Base-by-base conservation (phyloP, 2,329 filamentous ascomycete species). In the Exophiala dermatitidis region DNA sequence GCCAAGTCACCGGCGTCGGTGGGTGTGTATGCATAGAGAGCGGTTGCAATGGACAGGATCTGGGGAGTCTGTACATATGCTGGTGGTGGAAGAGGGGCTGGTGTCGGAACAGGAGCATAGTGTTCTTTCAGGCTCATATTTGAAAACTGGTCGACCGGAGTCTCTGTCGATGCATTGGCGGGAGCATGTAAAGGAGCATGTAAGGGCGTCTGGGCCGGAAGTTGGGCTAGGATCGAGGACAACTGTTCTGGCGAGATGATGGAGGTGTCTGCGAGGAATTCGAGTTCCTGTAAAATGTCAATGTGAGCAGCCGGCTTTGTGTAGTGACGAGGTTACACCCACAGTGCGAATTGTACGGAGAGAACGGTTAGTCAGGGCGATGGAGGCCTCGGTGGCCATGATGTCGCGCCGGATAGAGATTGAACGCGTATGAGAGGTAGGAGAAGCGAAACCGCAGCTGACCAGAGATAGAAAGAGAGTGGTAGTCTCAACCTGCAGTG, bases 261-360 rank as follows among this genome's bases (percentile, higher is more conserved):
- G 61, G 84, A 84, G 65, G 86, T 82, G 69, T 95, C 90, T 62
- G 88, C 81, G 57, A 97, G 86, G 63, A 84, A 86, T 71, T 95
- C 90, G 56, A 96, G 86, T 74, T 96, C 90, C 90, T 95, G 62
- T 12, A 34, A 51, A 62, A 54, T 46, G 49, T 40, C 50, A 53
- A 38, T 42, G 26, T 48, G 48, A 49, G 37, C 44, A 46, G 48
- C 48, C 46, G 38, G 36, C 46, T 26, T 49, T 44, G 42, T 52
- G 42, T 36, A 19, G 36, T 19, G 28, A 19, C 29, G 10, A 32
- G 54, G 52, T 42, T 48, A 68, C 19, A 19, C 81, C 63, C 75
- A 90, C 89, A 67, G 85, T 89, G 74, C 89, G 90, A 75, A 95
- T 90, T 65, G 82, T 85, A 61, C 89, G 85, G 67, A 95, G 82